These are phyloP conservation scores for Pythium guiyangense DNA, from an alignment of 352 stramenopile genomes.

Conservation along the genomic window DNA sequence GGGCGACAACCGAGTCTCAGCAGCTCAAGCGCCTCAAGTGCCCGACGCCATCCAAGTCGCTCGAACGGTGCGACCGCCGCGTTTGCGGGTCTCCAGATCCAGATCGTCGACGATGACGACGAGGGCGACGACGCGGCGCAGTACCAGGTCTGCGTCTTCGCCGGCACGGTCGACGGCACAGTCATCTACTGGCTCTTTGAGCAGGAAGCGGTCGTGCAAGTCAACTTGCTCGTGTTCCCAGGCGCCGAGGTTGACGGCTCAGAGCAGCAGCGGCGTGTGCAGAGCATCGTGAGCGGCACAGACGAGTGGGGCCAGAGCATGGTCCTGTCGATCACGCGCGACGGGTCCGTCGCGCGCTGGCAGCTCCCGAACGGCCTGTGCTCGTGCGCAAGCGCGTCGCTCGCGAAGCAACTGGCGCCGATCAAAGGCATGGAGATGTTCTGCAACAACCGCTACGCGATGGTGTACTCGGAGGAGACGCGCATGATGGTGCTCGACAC, in stretches of 20 bases:
- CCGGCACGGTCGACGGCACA: conserved; percentile 52
- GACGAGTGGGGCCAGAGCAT: conserved; percentile 77
- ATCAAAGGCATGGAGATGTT: conserved; percentile 71
- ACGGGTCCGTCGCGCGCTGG: conserved; percentile 56
- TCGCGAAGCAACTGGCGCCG: conserved; percentile 58
- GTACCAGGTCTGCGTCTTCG: conserved; percentile 66
- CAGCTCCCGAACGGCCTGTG: conserved; percentile 65
- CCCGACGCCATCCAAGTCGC: not conserved
- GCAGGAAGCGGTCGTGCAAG: conserved; percentile 49
- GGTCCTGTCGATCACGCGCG: conserved; percentile 51
- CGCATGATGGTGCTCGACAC: conserved; percentile 78
- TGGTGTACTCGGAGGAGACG: conserved; percentile 66
- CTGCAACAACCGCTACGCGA: conserved; percentile 60
- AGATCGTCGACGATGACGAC: conserved; percentile 35
- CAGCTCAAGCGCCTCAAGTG: not conserved
- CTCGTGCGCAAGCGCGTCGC: conserved; percentile 35
- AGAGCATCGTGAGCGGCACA: conserved; percentile 60
- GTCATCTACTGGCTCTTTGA: conserved; percentile 77
- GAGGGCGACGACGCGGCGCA: conserved; percentile 26
- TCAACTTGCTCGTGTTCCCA: conserved; percentile 57
- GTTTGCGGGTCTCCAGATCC: conserved; percentile 20
- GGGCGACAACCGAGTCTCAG: conserved; percentile 6
- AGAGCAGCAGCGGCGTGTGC: conserved; percentile 18
- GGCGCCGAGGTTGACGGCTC: conserved; percentile 1
- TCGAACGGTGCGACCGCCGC: not conserved